Evolutionary conservation across 2,329 filamentous ascomycete genomes (phyloP).

Genomic region (Rutstroemia sp.): DNA sequence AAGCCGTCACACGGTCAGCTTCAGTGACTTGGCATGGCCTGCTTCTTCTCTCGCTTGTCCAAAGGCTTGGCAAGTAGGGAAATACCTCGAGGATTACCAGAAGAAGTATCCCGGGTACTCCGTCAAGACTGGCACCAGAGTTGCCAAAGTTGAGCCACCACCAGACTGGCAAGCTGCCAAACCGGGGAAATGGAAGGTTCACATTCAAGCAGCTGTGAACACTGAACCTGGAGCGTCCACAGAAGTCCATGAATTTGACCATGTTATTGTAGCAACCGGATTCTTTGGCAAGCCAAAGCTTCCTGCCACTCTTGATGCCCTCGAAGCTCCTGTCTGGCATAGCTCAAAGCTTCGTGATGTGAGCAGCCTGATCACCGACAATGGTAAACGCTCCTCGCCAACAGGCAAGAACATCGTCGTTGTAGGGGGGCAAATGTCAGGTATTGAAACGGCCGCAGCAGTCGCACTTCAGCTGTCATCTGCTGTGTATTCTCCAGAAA

Average conservation of each 20-base stretch:
- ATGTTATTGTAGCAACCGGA: slow-evolving; percentile 65
- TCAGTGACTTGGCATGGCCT: slow-evolving; percentile 67
- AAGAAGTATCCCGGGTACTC: slow-evolving; percentile 40
- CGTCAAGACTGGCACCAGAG: slow-evolving; percentile 16
- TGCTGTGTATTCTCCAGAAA: slow-evolving; percentile 44
- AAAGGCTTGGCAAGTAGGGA: slow-evolving; percentile 67
- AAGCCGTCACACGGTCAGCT: slow-evolving; percentile 67
- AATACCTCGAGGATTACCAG: slow-evolving; percentile 60
- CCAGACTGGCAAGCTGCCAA: background rate
- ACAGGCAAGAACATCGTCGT: slow-evolving; percentile 58
- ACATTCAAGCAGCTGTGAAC: slow-evolving; percentile 1
- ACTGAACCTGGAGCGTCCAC: background rate
- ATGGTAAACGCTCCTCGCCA: slow-evolving; percentile 22
- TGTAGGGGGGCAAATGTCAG: slow-evolving; percentile 77
- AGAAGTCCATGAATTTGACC: slow-evolving; percentile 47
- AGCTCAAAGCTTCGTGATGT: slow-evolving; percentile 60
- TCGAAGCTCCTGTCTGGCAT: slow-evolving; percentile 48
- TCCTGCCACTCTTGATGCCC: slow-evolving; percentile 36
- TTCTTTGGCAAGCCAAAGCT: slow-evolving; percentile 62
- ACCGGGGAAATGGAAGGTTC: slow-evolving; percentile 17
- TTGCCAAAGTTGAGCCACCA: slow-evolving; percentile 14
- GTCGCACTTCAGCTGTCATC: slow-evolving; percentile 67
- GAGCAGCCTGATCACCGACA: slow-evolving; percentile 37
- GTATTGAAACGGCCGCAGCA: slow-evolving; percentile 67
- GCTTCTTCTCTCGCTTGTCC: slow-evolving; percentile 57